phyloP scores from a whole-genome alignment of 2,329 filamentous ascomycete species.

The Drechslerella coelobrocha region DNA sequence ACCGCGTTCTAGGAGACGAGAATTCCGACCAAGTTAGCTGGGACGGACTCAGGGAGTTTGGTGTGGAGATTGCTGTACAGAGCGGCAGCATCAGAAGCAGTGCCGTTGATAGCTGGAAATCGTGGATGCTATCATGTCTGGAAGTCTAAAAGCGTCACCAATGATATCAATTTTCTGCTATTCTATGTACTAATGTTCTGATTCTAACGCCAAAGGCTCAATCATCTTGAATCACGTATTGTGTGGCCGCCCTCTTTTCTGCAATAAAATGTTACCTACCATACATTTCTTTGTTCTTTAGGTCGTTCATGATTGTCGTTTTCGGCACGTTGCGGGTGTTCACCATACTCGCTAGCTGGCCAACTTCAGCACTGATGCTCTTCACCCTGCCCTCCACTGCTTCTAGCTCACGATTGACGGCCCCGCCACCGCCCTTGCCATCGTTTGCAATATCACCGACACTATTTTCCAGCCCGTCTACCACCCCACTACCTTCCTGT shows the following conservation, averaged over 20 bases:
- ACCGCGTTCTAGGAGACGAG: constrained; percentile 78
- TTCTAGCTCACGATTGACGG: constrained; percentile 5
- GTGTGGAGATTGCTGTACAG: constrained; percentile 36
- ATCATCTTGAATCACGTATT: constrained; percentile 2
- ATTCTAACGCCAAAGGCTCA: constrained; percentile 4
- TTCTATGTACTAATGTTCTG: constrained; percentile 23
- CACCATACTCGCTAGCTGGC: constrained; percentile 32
- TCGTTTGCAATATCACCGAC: constrained; percentile 16
- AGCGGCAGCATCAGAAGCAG: constrained; percentile 42
- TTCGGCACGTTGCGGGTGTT: constrained; percentile 26
- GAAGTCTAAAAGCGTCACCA: constrained; percentile 15
- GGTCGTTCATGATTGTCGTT: constrained; percentile 19
- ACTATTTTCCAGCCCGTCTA: constrained; percentile 22
- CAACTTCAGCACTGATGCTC: constrained; percentile 35
- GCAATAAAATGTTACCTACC: constrained; percentile 14
- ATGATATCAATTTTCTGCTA: background rate
- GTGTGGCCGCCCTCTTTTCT: background rate
- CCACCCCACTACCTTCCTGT: constrained; percentile 30
- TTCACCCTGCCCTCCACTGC: constrained; percentile 38
- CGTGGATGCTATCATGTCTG: constrained; percentile 36
- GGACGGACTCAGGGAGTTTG: constrained; percentile 34
- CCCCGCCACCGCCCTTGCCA: background rate
- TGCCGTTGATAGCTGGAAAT: constrained; percentile 27
- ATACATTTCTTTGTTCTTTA: constrained; percentile 41
- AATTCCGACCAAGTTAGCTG: constrained; percentile 34